Percentiles rank a stretch among this genome's conserved stretches.
Conservation (phyloP, 768 basidiomycete species). For the Serendipita sp. region DNA sequence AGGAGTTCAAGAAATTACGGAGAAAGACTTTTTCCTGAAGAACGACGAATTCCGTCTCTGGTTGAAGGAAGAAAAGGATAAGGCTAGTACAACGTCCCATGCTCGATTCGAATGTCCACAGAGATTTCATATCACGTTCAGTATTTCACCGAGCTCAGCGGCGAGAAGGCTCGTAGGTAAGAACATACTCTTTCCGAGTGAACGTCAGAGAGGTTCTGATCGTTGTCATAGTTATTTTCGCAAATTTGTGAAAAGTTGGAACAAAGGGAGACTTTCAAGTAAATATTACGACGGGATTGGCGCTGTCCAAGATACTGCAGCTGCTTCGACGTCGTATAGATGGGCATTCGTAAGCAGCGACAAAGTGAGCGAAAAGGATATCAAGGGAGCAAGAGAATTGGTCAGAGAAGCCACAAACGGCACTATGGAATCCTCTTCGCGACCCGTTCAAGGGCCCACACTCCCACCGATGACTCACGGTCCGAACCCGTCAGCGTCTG, state of each 20-base stretch:
- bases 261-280: slow-evolving; percentile 59
- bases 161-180: slow-evolving; percentile 59
- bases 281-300: slow-evolving; percentile 43
- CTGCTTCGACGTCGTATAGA: slow-evolving; percentile 67
- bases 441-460: slow-evolving; percentile 47
- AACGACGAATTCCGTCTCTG: slow-evolving; percentile 74
- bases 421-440: slow-evolving; percentile 11
- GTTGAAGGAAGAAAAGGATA: slow-evolving; percentile 58
- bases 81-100: slow-evolving; percentile 26
- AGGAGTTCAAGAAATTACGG: slow-evolving; percentile 46
- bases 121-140: slow-evolving; percentile 16
- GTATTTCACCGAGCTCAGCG: slow-evolving; percentile 78
- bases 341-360: slow-evolving; percentile 69
- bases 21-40: slow-evolving; percentile 81
- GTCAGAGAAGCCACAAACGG: slow-evolving; percentile 34
- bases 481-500: slow-evolving; percentile 29
- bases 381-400: slow-evolving; percentile 42
- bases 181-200: no score
- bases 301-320: slow-evolving; percentile 27
- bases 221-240: slow-evolving; percentile 54
- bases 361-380: slow-evolving; percentile 38
- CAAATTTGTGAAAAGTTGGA: slow-evolving; percentile 89
- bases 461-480: slow-evolving; percentile 26
- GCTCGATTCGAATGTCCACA: no score
- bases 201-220: no score